Percentiles rank a stretch among this genome's conserved stretches.
These are phyloP conservation scores for Phyllosticta citriasiana DNA, from an alignment of 2,329 filamentous ascomycete species.

Conservation along the genomic window DNA sequence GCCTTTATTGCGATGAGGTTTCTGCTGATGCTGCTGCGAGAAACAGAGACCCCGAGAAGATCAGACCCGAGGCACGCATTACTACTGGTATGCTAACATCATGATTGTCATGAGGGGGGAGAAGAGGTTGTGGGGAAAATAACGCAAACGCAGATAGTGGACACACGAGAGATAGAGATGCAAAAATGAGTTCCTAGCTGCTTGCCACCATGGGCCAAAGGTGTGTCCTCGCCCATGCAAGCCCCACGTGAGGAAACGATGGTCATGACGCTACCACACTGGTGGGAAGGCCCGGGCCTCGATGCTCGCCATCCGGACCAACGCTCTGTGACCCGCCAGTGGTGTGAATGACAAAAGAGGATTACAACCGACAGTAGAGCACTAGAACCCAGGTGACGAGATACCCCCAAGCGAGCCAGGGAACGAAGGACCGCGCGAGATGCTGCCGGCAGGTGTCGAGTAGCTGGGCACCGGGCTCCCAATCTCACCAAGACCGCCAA, in stretches of 20 bases:
- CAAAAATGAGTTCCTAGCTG: not conserved
- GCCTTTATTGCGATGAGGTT: not conserved
- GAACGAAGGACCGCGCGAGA: not conserved
- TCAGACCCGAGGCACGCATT: not conserved
- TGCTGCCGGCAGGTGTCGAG: constrained; percentile 1
- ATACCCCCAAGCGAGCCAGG: constrained; percentile 2
- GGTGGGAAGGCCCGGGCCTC: not conserved
- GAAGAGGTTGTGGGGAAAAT: not conserved
- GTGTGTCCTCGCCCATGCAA: not conserved
- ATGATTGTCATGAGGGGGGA: not conserved
- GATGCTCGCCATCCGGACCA: not conserved
- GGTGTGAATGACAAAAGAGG: not conserved
- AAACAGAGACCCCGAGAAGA: not conserved
- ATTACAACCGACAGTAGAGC: not conserved
- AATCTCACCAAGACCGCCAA: constrained; percentile 35
- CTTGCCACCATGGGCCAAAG: not conserved
- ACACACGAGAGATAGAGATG: not conserved
- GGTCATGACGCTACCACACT: not conserved
- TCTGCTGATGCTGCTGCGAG: too few species aligned
- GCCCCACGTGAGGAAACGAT: not conserved
- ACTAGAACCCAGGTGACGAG: constrained; percentile 8
- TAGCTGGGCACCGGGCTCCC: constrained; percentile 28
- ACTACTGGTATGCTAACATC: not conserved
- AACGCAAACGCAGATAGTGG: not conserved
- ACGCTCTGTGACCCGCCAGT: not conserved